A percentile compares a stretch with the other conserved stretches of the same genome.
phyloP scores from a whole-genome alignment of 108 stramenopile species.

The Licmophora abbreviata region DNA sequence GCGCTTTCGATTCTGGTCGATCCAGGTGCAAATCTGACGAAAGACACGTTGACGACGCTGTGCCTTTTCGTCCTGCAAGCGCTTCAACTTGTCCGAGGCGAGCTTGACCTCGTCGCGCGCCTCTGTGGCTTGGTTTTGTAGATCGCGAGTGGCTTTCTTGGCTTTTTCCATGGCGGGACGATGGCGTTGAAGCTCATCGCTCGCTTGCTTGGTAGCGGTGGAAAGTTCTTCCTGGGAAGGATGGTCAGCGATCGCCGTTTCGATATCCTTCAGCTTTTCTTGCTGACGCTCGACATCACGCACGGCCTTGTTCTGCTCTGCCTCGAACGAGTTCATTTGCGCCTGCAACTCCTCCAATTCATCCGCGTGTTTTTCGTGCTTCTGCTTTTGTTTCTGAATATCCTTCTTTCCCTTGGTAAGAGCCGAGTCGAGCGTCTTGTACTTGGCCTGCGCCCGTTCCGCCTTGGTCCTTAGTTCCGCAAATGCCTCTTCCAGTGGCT shows the following conservation, averaged over 20 bases:
- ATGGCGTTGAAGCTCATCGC: neutral
- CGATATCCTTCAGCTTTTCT: constrained; percentile 23
- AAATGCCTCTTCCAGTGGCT: constrained; percentile 37
- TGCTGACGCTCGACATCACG: constrained; percentile 28
- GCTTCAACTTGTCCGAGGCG: constrained; percentile 17
- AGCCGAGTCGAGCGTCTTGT: constrained; percentile 21
- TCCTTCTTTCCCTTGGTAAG: constrained; percentile 26
- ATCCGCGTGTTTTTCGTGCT: constrained; percentile 45
- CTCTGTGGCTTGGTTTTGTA: neutral
- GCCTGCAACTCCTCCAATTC: constrained; percentile 37
- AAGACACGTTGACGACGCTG: constrained; percentile 35
- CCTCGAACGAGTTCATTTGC: constrained; percentile 33
- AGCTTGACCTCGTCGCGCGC: constrained; percentile 16
- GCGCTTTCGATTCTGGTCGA: constrained; percentile 47
- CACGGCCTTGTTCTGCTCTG: constrained; percentile 24
- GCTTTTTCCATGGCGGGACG: neutral
- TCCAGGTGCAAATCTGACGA: constrained; percentile 34
- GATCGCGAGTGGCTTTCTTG: neutral
- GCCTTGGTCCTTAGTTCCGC: constrained; percentile 16
- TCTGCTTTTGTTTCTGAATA: constrained; percentile 39
- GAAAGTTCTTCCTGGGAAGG: constrained; percentile 41
- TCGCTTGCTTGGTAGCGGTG: constrained; percentile 2
- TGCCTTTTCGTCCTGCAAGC: constrained; percentile 54
- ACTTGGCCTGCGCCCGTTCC: constrained; percentile 14
- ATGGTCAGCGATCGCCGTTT: constrained; percentile 16